phyloP scores from a whole-genome alignment of 352 stramenopile species.

The Globisporangium cederbergense region DNA sequence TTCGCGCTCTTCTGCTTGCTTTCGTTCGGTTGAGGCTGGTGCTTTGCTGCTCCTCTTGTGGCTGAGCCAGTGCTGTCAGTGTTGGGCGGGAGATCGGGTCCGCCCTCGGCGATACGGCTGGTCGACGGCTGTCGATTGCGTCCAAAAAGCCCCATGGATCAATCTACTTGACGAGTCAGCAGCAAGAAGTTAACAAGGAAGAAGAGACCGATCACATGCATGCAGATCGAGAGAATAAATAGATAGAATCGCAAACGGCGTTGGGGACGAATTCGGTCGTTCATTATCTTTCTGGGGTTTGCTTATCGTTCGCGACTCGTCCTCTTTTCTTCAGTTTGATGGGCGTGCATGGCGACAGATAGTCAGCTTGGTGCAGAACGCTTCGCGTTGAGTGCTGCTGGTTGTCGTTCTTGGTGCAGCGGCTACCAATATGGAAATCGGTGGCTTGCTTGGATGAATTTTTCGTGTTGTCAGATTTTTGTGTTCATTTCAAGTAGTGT shows the following conservation, averaged over 20 bases:
- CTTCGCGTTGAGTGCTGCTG: background rate
- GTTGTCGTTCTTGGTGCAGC: background rate
- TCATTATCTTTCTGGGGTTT: constrained; percentile 5
- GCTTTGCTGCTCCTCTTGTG: background rate
- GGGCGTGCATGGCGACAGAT: background rate
- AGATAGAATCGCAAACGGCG: background rate
- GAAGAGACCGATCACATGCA: background rate
- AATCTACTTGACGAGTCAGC: background rate
- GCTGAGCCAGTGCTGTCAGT: constrained; percentile 4
- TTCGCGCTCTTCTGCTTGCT: constrained; percentile 16
- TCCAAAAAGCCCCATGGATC: constrained; percentile 39
- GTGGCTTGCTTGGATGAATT: background rate
- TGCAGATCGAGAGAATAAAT: background rate
- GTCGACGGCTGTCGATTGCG: constrained; percentile 19
- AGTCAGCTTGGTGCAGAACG: background rate
- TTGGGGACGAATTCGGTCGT: background rate
- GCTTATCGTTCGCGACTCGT: background rate
- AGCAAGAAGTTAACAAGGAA: no score
- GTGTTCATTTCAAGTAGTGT: constrained; percentile 5
- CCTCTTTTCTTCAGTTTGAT: background rate
- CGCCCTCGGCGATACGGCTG: constrained; percentile 37
- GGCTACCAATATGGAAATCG: background rate
- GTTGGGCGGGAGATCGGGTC: background rate
- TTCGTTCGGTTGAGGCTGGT: background rate
- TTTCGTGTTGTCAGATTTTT: constrained; percentile 4